Percentiles rank a stretch among this genome's conserved stretches.
Evolutionary conservation across 2,329 filamentous ascomycete genomes (phyloP).

Genomic region (Monilinia fructigena): DNA sequence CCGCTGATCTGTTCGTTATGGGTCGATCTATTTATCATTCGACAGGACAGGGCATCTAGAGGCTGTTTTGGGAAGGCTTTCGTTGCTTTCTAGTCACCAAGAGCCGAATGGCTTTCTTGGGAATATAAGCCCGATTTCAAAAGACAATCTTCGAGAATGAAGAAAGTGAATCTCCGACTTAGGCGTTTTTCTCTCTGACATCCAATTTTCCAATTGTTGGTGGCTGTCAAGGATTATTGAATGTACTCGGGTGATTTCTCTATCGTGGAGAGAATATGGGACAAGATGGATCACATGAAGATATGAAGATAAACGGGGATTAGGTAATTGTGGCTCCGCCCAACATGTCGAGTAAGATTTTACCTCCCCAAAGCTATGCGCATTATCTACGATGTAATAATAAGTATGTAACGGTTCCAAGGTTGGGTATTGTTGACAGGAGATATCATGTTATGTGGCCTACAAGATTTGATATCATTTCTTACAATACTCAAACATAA

Average conservation of each 20-base stretch:
- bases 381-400: background rate
- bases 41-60: background rate
- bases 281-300: background rate
- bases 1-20: slow-evolving; percentile 9
- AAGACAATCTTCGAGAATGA: slow-evolving; percentile 12
- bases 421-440: background rate
- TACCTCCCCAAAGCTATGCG: background rate
- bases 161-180: slow-evolving; percentile 1
- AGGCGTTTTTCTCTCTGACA: slow-evolving; percentile 6
- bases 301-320: slow-evolving; percentile 5
- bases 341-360: slow-evolving; percentile 9
- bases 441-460: background rate
- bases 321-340: slow-evolving; percentile 3
- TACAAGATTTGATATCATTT: no score
- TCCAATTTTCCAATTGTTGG: background rate
- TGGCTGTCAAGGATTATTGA: slow-evolving; percentile 16
- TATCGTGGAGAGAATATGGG: slow-evolving; percentile 54
- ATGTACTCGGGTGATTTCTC: slow-evolving; percentile 13
- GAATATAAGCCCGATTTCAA: slow-evolving; percentile 16
- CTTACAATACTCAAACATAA: no score
- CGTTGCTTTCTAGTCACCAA: slow-evolving; percentile 11
- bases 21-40: slow-evolving; percentile 14
- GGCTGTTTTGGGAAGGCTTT: slow-evolving; percentile 6
- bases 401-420: no score
- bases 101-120: background rate